Conservation (phyloP, 495 filamentous ascomycete species). For the Aspergillus bridgeri region DNA sequence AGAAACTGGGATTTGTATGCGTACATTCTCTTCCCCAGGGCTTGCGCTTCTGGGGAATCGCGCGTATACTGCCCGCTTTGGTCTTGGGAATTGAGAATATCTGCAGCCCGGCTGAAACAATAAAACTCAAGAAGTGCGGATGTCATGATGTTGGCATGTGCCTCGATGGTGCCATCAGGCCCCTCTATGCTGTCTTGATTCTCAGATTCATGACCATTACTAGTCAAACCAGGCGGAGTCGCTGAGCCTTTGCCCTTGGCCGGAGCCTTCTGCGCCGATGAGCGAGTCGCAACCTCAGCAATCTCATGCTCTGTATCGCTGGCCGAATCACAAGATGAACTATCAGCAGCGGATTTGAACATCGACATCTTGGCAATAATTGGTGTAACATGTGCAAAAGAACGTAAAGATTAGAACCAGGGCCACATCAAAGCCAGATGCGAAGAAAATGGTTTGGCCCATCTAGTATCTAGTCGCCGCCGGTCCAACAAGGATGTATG, state of each 20-base stretch:
- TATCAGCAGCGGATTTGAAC: conserved; percentile 41
- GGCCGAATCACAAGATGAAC: conserved; percentile 38
- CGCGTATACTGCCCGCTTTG: conserved; percentile 34
- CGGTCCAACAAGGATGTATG: not conserved
- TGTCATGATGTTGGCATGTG: conserved; percentile 44
- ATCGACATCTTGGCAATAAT: conserved; percentile 38
- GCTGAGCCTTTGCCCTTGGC: conserved; percentile 8
- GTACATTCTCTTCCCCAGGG: conserved; percentile 42
- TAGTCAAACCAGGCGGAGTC: conserved; percentile 2
- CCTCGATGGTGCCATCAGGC: conserved; percentile 28
- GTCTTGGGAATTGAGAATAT: conserved; percentile 42
- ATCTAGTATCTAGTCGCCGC: conserved; percentile 12
- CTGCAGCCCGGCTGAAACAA: conserved; percentile 42
- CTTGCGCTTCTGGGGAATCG: conserved; percentile 42
- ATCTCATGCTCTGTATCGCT: conserved; percentile 22
- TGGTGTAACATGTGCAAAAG: not conserved
- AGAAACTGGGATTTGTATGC: conserved; percentile 40
- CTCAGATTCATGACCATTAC: conserved; percentile 14
- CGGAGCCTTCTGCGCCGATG: not conserved
- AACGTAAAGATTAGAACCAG: not conserved
- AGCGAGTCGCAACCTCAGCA: conserved; percentile 5
- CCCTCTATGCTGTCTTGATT: conserved; percentile 22
- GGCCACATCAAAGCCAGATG: conserved; percentile 7
- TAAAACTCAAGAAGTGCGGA: conserved; percentile 44
- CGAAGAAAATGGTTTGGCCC: conserved; percentile 8